These are phyloP conservation scores for Dactylellina drechsleri DNA, from an alignment of 2,329 filamentous ascomycete genomes.

Conservation along the genomic window DNA sequence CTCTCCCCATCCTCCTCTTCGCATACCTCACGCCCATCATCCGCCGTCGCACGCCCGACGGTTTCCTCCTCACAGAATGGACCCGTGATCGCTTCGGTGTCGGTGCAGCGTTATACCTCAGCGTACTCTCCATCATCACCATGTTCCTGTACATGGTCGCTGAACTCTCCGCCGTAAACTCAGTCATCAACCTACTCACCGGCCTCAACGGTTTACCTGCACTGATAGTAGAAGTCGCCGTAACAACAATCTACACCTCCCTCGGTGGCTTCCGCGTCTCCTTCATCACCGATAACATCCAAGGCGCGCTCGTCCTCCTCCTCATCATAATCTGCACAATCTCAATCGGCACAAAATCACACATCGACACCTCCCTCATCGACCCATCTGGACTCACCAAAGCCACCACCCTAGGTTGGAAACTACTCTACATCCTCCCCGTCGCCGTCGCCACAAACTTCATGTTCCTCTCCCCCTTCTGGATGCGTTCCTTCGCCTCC, in stretches of 20 bases:
- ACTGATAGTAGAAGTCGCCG: constrained; percentile 78
- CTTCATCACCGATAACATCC: constrained; percentile 83
- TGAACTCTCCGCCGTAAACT: constrained; percentile 81
- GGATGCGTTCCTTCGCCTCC: constrained; percentile 84
- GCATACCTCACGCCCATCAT: constrained; percentile 80
- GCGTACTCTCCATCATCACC: constrained; percentile 80
- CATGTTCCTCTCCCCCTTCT: constrained; percentile 82
- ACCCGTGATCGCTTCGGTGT: constrained; percentile 79
- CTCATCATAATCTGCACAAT: constrained; percentile 81
- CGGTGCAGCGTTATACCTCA: constrained; percentile 76
- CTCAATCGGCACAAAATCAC: constrained; percentile 78
- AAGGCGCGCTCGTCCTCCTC: constrained; percentile 79
- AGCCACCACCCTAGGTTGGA: constrained; percentile 79
- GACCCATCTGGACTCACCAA: constrained; percentile 75
- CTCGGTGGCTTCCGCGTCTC: constrained; percentile 85
- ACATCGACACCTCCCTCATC: constrained; percentile 76
- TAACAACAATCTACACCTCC: constrained; percentile 86
- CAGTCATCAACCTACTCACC: constrained; percentile 78
- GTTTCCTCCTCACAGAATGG: constrained; percentile 87
- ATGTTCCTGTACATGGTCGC: constrained; percentile 89
- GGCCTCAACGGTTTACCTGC: constrained; percentile 78
- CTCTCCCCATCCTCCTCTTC: constrained; percentile 78
- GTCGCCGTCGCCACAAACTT: constrained; percentile 84
- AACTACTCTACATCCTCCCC: constrained; percentile 84
- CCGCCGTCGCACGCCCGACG: constrained; percentile 80